These are phyloP conservation scores for Polyporus tsugae DNA, from an alignment of 1,284 basidiomycete genomes.

Conservation along the genomic window DNA sequence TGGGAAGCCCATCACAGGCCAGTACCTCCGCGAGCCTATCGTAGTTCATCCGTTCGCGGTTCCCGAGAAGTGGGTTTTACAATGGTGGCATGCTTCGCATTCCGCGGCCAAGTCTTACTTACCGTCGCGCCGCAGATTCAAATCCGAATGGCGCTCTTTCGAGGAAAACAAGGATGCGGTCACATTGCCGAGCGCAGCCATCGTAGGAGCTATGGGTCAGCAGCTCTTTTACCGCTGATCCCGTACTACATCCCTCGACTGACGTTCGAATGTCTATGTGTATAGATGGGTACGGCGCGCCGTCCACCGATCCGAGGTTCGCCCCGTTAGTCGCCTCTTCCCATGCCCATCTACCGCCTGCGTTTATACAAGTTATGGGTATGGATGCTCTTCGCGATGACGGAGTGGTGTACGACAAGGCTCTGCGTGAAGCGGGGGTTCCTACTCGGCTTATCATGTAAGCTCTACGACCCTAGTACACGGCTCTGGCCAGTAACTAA, in stretches of 20 bases:
- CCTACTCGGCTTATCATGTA: slow-evolving; percentile 28
- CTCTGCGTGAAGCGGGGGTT: slow-evolving; percentile 34
- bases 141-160: slow-evolving; percentile 6
- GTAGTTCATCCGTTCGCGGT: slow-evolving; percentile 3
- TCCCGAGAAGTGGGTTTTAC: slow-evolving; percentile 7
- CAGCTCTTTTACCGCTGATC: neutral
- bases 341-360: slow-evolving; percentile 30
- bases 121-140: neutral
- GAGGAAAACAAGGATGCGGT: slow-evolving; percentile 7
- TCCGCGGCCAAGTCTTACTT: neutral
- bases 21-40: slow-evolving; percentile 15
- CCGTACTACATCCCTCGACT: neutral
- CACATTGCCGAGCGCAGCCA: neutral
- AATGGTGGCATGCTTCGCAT: neutral
- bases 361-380: slow-evolving; percentile 35
- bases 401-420: slow-evolving; percentile 34
- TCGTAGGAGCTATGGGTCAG: neutral
- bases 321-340: slow-evolving; percentile 31
- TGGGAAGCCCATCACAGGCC: slow-evolving; percentile 25
- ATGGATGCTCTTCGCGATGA: slow-evolving; percentile 38
- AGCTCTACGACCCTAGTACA: slow-evolving; percentile 9
- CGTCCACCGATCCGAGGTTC: slow-evolving; percentile 28
- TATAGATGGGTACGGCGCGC: slow-evolving; percentile 20
- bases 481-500: neutral
- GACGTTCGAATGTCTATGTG: neutral